Base-by-base conservation (phyloP, 202 grass and related monocot species). In the Panicum virgatum region DNA sequence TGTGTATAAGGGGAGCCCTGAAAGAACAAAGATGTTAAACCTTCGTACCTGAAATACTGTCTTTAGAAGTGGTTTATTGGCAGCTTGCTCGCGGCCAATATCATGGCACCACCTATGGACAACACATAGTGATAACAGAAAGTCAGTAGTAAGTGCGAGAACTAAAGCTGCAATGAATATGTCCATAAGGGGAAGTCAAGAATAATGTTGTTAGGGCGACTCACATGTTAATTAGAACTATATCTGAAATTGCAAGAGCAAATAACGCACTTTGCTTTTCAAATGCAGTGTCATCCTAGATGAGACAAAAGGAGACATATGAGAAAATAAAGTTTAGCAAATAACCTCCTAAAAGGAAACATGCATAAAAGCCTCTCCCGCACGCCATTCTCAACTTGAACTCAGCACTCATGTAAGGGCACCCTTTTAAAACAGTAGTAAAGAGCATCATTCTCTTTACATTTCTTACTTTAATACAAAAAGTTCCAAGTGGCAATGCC, bases 31-130 rank as follows among this genome's bases (percentile, higher is more conserved):
- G 20, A 79, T 26, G 6, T 38, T 88, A 67, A 78, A 91, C 9
- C 44, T 72, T 19, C 16, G 38, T 86, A 97, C 94, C 94, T 97
- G 94, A 97, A 97, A 97, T 72, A 97, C 89, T 68, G 89, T 94
- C 75, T 97, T 97, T 69, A 97, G 80, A 84, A 97, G 89, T 78
- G 94, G 94, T 76, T 89, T 97, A 75, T 97, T 97, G 62, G 94
- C 89, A 75, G 94, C 94, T 74, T 97, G 94, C 48, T 97, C 91
- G 57, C 94, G 94, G 39, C 94, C 94, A 43, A 97, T 97, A 68
- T 97, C 94, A 78, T 97, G 94, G 80, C 94, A 97, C 94, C 94
- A 97, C 87, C 94, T 97, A 86, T 62, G 82, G 37, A 73, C 60
- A 68, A 60, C 15, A 87, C 2, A 82, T 6, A 42, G 8, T 14